Conservation (phyloP, 2,329 filamentous ascomycete genomes). For the Zalaria obscura region DNA sequence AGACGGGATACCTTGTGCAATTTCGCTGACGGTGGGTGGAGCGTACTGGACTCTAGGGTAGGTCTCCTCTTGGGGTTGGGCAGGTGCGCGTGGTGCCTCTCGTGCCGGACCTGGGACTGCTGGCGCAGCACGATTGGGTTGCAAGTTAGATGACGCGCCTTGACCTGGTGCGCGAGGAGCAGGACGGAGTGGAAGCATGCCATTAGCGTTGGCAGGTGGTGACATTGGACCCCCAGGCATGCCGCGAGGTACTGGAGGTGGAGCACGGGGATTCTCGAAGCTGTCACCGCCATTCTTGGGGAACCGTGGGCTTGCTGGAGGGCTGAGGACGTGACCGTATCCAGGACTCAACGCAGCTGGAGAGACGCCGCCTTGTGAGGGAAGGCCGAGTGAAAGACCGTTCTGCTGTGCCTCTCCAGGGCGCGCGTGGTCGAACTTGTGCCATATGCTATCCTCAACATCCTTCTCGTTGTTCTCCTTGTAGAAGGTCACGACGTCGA, state of each 20-base stretch:
- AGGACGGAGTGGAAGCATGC: slow-evolving; percentile 58
- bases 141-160: slow-evolving; percentile 28
- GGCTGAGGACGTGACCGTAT: slow-evolving; percentile 52
- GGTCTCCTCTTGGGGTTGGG: slow-evolving; percentile 26
- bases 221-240: slow-evolving; percentile 8
- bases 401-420: slow-evolving; percentile 33
- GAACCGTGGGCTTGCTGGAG: slow-evolving; percentile 73
- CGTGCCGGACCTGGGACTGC: slow-evolving; percentile 27
- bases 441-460: slow-evolving; percentile 76
- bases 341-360: slow-evolving; percentile 22
- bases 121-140: slow-evolving; percentile 26
- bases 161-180: slow-evolving; percentile 69
- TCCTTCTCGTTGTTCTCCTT: slow-evolving; percentile 78
- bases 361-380: slow-evolving; percentile 9
- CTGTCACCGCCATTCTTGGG: slow-evolving; percentile 81
- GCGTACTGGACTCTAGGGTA: slow-evolving; percentile 27
- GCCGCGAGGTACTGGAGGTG: slow-evolving; percentile 65
- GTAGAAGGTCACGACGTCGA: slow-evolving; percentile 93
- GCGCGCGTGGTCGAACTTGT: slow-evolving; percentile 88
- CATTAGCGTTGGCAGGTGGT: slow-evolving; percentile 9
- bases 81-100: slow-evolving; percentile 26
- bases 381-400: slow-evolving; percentile 11
- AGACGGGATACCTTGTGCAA: slow-evolving; percentile 1
- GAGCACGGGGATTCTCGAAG: slow-evolving; percentile 91
- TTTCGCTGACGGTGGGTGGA: slow-evolving; percentile 25